Percentiles rank a stretch among this genome's conserved stretches.
These are phyloP conservation scores for Dittrichia graveolens DNA, from an alignment of 129 eudicot genomes.

Conservation along the genomic window DNA sequence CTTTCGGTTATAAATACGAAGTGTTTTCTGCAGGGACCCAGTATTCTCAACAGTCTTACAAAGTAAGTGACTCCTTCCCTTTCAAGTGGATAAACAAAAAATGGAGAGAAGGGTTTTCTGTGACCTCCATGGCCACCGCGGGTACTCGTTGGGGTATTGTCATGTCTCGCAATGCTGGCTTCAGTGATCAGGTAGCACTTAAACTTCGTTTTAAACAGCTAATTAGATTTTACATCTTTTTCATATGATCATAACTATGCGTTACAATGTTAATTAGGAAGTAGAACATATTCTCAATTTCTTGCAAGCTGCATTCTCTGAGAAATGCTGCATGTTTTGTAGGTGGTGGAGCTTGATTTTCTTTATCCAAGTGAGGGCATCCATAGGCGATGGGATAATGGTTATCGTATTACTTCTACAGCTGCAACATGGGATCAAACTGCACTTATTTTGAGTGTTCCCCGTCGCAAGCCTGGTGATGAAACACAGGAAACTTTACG, in stretches of 20 bases:
- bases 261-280: too few relatives aligned
- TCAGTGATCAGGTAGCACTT: slow-evolving; percentile 66
- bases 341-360: slow-evolving; percentile 45
- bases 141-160: slow-evolving; percentile 84
- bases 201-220: background rate
- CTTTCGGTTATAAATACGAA: background rate
- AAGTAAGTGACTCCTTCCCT: slow-evolving; percentile 86
- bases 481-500: slow-evolving; percentile 84
- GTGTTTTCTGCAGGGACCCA: slow-evolving; percentile 55
- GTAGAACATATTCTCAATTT: too few relatives aligned
- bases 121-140: slow-evolving; percentile 91
- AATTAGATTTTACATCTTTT: too few relatives aligned
- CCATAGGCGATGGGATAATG: slow-evolving; percentile 76
- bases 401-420: slow-evolving; percentile 69
- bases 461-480: slow-evolving; percentile 65
- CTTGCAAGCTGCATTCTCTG: too few relatives aligned
- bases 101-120: slow-evolving; percentile 87
- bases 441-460: slow-evolving; percentile 75
- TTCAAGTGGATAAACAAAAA: slow-evolving; percentile 89
- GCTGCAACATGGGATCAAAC: slow-evolving; percentile 81
- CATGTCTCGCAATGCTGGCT: slow-evolving; percentile 90
- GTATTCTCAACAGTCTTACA: slow-evolving; percentile 77
- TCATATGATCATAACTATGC: too few relatives aligned
- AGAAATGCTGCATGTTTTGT: slow-evolving; percentile 5
- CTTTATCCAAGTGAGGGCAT: slow-evolving; percentile 64